Evolutionary conservation across 805 yeast species (phyloP).

Genomic region (Wickerhamomyces silvicola): DNA sequence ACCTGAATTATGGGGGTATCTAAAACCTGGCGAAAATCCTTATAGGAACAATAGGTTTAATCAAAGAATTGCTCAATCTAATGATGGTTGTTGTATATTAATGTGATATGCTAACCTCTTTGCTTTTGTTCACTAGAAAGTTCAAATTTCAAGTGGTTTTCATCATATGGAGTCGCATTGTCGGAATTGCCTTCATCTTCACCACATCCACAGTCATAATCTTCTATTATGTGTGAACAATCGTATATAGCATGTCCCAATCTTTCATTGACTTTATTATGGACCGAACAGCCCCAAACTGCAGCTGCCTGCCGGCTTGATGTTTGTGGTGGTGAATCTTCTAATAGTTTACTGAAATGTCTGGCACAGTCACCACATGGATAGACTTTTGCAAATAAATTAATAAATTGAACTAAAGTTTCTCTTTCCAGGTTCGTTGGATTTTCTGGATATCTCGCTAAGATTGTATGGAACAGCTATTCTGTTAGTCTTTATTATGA

Average conservation of each 20-base stretch:
- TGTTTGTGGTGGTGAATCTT: slow-evolving; percentile 79
- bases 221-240: slow-evolving; percentile 78
- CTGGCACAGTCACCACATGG: slow-evolving; percentile 98
- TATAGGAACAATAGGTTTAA: slow-evolving; percentile 22
- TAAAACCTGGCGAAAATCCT: slow-evolving; percentile 31
- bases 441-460: slow-evolving; percentile 85
- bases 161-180: too few species aligned
- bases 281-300: slow-evolving; percentile 93
- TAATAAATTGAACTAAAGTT: slow-evolving; percentile 58
- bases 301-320: slow-evolving; percentile 75
- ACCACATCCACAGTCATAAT: slow-evolving; percentile 96
- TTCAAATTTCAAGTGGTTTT: slow-evolving; percentile 39
- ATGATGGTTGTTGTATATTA: slow-evolving; percentile 28
- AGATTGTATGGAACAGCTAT: slow-evolving; percentile 74
- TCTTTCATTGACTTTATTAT: slow-evolving; percentile 76
- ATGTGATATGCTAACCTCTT: slow-evolving; percentile 31
- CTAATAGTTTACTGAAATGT: slow-evolving; percentile 69
- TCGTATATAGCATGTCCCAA: slow-evolving; percentile 70
- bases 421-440: slow-evolving; percentile 61
- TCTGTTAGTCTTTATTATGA: not conserved
- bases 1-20: slow-evolving; percentile 36
- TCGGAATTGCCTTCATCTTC: too few species aligned
- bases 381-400: slow-evolving; percentile 81
- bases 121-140: slow-evolving; percentile 43
- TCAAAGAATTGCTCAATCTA: slow-evolving; percentile 2